Evolutionary conservation across 192 early-diverging fungal species (phyloP).

Genomic region (Chytriomyces hyalinus): DNA sequence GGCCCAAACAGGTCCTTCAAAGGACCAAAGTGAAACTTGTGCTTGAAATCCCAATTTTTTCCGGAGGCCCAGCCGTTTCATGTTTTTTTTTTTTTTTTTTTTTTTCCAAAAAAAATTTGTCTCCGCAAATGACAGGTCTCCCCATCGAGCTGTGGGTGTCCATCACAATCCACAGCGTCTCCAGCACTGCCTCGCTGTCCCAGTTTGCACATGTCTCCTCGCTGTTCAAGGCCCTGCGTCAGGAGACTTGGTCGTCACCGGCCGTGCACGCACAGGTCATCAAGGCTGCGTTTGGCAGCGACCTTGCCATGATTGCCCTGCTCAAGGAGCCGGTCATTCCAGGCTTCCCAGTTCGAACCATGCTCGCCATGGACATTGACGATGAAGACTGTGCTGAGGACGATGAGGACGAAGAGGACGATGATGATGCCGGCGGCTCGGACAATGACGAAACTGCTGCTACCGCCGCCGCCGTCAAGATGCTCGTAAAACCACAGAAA

Average conservation of each 20-base stretch:
- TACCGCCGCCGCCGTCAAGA: background rate
- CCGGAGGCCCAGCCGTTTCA: too few species aligned
- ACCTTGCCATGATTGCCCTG: background rate
- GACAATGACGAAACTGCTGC: background rate
- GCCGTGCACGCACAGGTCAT: background rate
- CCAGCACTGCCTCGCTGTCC: background rate
- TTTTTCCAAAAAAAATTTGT: background rate
- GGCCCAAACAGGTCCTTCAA: too few species aligned
- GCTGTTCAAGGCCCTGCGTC: background rate
- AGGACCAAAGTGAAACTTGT: too few species aligned
- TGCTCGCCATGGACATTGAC: background rate
- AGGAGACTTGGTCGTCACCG: background rate
- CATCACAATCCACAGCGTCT: background rate
- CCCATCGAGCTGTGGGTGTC: background rate
- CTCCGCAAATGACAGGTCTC: background rate
- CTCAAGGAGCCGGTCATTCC: background rate
- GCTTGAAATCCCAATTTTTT: too few species aligned
- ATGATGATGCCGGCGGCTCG: background rate
- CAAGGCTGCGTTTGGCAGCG: background rate
- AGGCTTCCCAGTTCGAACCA: background rate
- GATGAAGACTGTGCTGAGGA: slow-evolving; percentile 15
- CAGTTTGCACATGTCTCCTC: background rate
- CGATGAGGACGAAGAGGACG: background rate
- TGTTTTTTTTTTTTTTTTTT: too few species aligned
- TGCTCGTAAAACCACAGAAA: background rate